Evolutionary conservation across 352 stramenopile species (phyloP), one percentile per base, ranked within the genome.

Genomic region (Aphanomyces astaci): DNA sequence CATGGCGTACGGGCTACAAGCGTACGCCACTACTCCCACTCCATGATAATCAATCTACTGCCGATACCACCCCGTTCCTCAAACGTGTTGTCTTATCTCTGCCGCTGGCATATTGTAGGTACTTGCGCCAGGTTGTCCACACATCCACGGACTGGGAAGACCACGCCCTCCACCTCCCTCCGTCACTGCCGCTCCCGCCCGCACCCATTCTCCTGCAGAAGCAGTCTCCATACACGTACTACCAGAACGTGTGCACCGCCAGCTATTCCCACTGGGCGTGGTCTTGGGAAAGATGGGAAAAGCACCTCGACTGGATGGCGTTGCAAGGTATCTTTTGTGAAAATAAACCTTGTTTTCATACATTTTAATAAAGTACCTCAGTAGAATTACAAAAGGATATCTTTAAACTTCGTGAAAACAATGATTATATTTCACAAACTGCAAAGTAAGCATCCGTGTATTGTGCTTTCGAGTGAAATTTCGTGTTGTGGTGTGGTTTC

Each of bases 291-390:
- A 75, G 91, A 66, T 97, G 91, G 91, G 84, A 96, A 72, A 72
- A 75, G 2, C 88, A 96, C 72, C 87, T 97, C 63, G 89, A 97
- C 78, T 97, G 89, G 89, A 94, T 97, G 81, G 88, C 86, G 11
- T 71, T 97, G n/a, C 94, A 92, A 55, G 89, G 82, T 85, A 49
- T n/a, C n/a, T n/a, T n/a, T n/a, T n/a, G n/a, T n/a, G n/a, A n/a
- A n/a, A n/a, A n/a, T n/a, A n/a, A n/a, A n/a, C n/a, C n/a, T n/a
- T n/a, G n/a, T n/a, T n/a, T n/a, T n/a, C n/a, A n/a, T n/a, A n/a
- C n/a, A n/a, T n/a, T n/a, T n/a, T n/a, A n/a, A n/a, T n/a, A n/a
- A n/a, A n/a, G n/a, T n/a, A n/a, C n/a, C n/a, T n/a, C n/a, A n/a
- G n/a, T n/a, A n/a, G n/a, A n/a, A n/a, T n/a, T n/a, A n/a, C n/a